phyloP scores from a whole-genome alignment of 768 basidiomycete species.

The Auricularia sp. region DNA sequence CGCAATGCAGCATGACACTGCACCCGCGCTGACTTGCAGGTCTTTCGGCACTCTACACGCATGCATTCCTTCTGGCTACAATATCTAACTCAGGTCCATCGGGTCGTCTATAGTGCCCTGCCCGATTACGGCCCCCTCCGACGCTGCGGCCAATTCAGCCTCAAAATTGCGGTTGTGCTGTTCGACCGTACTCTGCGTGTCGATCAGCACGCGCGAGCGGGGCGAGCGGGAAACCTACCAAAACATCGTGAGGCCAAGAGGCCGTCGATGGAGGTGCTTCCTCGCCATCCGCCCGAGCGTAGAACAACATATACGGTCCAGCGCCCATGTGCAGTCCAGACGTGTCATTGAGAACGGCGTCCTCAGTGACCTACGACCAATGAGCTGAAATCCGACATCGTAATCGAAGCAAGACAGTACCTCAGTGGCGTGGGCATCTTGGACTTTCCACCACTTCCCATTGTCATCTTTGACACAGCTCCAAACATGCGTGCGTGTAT shows the following conservation, averaged over 20 bases:
- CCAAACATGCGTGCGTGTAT: slow-evolving; percentile 68
- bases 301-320: slow-evolving; percentile 72
- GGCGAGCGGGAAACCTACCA: not conserved
- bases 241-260: not conserved
- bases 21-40: not conserved
- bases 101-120: not conserved
- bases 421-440: slow-evolving; percentile 60
- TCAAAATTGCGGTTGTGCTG: not conserved
- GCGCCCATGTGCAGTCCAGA: slow-evolving; percentile 65
- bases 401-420: slow-evolving; percentile 23
- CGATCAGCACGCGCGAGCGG: not conserved
- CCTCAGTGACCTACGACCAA: slow-evolving; percentile 52
- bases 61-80: not conserved
- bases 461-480: slow-evolving; percentile 57
- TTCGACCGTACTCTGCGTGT: not conserved
- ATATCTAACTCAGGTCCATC: not conserved
- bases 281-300: slow-evolving; percentile 33
- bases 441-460: slow-evolving; percentile 72
- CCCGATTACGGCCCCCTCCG: not conserved
- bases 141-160: not conserved
- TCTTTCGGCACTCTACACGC: not conserved
- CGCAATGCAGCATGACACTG: not conserved
- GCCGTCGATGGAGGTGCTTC: slow-evolving; percentile 8
- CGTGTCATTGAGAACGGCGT: slow-evolving; percentile 55
- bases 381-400: not conserved